Conservation (phyloP, 345 rosid species). For the Eucalyptus melliodora region DNA sequence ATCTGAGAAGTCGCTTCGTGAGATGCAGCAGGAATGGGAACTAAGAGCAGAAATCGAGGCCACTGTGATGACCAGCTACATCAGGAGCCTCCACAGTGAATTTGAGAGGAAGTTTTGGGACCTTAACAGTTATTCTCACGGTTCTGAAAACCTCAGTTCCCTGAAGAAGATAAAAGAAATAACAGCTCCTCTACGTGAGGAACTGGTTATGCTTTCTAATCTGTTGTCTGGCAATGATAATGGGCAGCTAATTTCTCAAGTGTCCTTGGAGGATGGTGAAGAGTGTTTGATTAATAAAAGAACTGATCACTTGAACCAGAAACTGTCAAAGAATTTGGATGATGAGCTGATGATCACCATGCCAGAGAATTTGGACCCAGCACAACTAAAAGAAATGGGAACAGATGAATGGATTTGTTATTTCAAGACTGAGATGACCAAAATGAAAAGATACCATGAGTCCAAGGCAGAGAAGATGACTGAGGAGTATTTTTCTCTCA, state of each 20-base stretch:
- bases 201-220: slow-evolving; percentile 49
- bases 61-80: slow-evolving; percentile 25
- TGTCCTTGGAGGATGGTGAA: slow-evolving; percentile 45
- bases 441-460: slow-evolving; percentile 76
- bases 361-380: slow-evolving; percentile 19
- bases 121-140: slow-evolving; percentile 15
- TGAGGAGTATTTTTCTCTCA: slow-evolving; percentile 42
- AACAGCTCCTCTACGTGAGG: slow-evolving; percentile 42
- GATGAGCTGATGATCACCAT: slow-evolving; percentile 25
- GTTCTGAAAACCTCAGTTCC: slow-evolving; percentile 2
- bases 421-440: slow-evolving; percentile 55
- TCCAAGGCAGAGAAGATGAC: slow-evolving; percentile 39
- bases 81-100: slow-evolving; percentile 41
- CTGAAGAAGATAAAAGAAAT: slow-evolving; percentile 42
- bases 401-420: slow-evolving; percentile 26
- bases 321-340: slow-evolving; percentile 11
- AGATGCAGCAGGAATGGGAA: slow-evolving; percentile 43
- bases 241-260: slow-evolving; percentile 25
- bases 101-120: slow-evolving; percentile 32
- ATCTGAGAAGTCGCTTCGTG: slow-evolving; percentile 14
- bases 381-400: slow-evolving; percentile 14
- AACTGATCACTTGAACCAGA: slow-evolving; percentile 34
- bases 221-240: slow-evolving; percentile 36
- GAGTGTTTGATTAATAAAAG: slow-evolving; percentile 13
- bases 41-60: slow-evolving; percentile 32